Evolutionary conservation across 345 rosid species (phyloP).

Genomic region (Eucalyptus guilfoylei): DNA sequence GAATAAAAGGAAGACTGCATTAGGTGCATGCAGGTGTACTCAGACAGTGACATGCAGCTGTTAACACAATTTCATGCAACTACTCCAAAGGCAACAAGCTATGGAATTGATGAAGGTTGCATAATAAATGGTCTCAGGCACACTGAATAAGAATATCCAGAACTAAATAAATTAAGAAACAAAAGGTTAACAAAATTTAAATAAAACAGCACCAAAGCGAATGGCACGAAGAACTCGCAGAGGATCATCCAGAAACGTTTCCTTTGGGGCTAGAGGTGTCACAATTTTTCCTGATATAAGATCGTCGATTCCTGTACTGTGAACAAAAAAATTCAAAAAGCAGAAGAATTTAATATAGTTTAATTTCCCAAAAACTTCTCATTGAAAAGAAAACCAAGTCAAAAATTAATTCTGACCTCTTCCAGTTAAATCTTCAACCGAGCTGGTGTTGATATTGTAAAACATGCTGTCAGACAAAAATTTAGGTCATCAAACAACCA

Average conservation of each 20-base stretch:
- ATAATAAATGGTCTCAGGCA: neutral
- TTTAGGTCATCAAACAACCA: neutral
- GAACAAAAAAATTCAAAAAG: neutral
- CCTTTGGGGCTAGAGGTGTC: slow-evolving; percentile 81
- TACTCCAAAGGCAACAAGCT: neutral
- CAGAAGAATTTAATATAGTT: neutral
- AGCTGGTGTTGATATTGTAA: slow-evolving; percentile 67
- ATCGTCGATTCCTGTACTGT: slow-evolving; percentile 58
- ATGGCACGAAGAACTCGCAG: slow-evolving; percentile 93
- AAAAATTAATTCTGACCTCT: slow-evolving; percentile 39
- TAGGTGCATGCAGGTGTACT: neutral
- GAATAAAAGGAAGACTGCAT: neutral
- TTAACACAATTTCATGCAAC: neutral
- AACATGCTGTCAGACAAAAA: slow-evolving; percentile 54
- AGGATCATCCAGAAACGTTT: slow-evolving; percentile 97
- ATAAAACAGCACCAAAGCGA: slow-evolving; percentile 66
- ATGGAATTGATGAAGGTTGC: neutral
- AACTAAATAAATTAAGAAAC: neutral
- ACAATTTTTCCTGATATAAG: slow-evolving; percentile 75
- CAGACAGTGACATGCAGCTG: neutral
- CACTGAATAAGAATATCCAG: neutral
- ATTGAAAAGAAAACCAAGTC: neutral
- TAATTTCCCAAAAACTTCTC: neutral
- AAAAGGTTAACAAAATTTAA: neutral
- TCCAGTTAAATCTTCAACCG: slow-evolving; percentile 76